Evolutionary conservation across 441 rosid species (phyloP), one percentile per base, ranked within the genome.

Genomic region (Brassica balearica): DNA sequence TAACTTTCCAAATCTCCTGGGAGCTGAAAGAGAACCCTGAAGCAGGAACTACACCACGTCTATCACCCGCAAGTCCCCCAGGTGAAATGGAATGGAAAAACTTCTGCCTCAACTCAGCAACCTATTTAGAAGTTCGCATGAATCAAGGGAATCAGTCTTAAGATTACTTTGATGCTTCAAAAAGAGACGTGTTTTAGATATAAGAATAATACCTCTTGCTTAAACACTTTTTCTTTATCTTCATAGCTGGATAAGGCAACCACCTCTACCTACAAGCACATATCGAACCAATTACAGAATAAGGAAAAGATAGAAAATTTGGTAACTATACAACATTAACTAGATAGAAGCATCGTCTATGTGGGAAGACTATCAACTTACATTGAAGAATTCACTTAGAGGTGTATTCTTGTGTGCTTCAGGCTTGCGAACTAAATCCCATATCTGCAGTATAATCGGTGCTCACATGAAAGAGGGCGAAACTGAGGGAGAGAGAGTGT

Each of bases 331-430:
- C 23, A 69, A 1, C 15, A 1, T 6, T 56, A 65, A 58, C 12
- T 34, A 65, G 48, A 70, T 32, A 58, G 43, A 69, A 65, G 23
- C 2, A 73, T 51, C 38, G 55, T 20, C 55, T 67, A 29, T 29
- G 34, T 29, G 34, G 34, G 34, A 29, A 8, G 11, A 38, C 3
- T 15, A 75, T 69, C 38, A 65, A 38, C 90, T 69, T 87, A 92
- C 99, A 79, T 92, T 95, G 79, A 95, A 95, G 84, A 92, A 95
- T 51, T 91, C 98, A 82, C 90, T 88, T 59, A 95, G 85, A 22
- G 93, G 89, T 68, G 93, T 87, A 68, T 81, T 74, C 80, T 86
- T 87, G 81, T 87, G 91, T 34, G 85, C 86, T 38, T 83, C 83
- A 66, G 98, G 94, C 84, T 95, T 93, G 66, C 87, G 85, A 85